A percentile compares a stretch with the other conserved stretches of the same genome.
Conservation (phyloP, 2,329 filamentous ascomycete species). For the Paecilomyces sp. region DNA sequence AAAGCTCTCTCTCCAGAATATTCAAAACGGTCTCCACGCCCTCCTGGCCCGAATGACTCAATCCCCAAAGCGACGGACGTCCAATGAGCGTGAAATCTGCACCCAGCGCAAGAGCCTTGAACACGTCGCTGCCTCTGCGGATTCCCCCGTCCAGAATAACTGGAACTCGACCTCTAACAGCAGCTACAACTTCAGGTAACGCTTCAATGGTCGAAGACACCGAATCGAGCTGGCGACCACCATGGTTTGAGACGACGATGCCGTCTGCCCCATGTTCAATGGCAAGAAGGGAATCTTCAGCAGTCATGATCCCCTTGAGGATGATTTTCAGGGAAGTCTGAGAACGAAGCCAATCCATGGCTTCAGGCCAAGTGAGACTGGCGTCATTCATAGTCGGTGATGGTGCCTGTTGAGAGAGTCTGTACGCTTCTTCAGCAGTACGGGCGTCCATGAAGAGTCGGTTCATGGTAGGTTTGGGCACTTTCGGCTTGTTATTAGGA, state of each 20-base stretch:
- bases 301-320: constrained; percentile 13
- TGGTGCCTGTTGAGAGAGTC: background rate
- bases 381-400: constrained; percentile 2
- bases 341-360: constrained; percentile 14
- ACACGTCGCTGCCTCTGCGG: constrained; percentile 48
- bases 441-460: background rate
- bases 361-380: constrained; percentile 13
- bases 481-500: background rate
- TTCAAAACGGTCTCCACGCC: background rate
- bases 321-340: constrained; percentile 17
- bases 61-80: constrained; percentile 43
- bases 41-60: constrained; percentile 12
- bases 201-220: background rate
- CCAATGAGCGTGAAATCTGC: constrained; percentile 46
- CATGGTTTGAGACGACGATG: constrained; percentile 5
- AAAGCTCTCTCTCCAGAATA: constrained; percentile 1
- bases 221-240: background rate
- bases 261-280: constrained; percentile 11
- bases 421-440: background rate
- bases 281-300: constrained; percentile 12
- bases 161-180: background rate
- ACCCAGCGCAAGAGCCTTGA: constrained; percentile 50
- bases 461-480: background rate
- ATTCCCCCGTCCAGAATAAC: constrained; percentile 45
- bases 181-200: background rate